Evolutionary conservation across 805 yeast genomes (phyloP).

Genomic region (Candida awuae): DNA sequence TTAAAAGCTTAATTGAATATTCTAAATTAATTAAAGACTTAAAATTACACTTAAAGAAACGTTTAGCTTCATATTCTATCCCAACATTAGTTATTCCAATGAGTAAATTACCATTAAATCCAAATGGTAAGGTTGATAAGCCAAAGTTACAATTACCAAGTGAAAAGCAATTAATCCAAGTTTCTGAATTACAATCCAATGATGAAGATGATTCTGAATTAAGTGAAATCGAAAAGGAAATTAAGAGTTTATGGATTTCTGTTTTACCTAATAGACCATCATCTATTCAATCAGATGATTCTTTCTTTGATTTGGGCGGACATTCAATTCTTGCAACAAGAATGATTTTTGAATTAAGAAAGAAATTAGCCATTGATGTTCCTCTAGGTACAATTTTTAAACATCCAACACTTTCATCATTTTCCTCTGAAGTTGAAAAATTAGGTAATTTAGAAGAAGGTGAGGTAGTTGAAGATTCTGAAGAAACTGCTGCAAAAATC

Average conservation of each 20-base stretch:
- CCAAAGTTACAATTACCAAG: constrained; percentile 96
- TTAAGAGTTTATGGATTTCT: constrained; percentile 77
- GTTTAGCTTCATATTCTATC: constrained; percentile 87
- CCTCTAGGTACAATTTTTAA: constrained; percentile 89
- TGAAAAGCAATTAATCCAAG: constrained; percentile 72
- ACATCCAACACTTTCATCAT: constrained; percentile 73
- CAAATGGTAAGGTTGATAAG: constrained; percentile 97
- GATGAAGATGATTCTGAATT: constrained; percentile 45
- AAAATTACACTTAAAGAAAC: constrained; percentile 72
- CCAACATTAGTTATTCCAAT: constrained; percentile 90
- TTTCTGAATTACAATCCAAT: constrained; percentile 44
- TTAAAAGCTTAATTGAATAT: constrained; percentile 70
- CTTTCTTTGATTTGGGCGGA: constrained; percentile 96
- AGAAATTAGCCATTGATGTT: constrained; percentile 65
- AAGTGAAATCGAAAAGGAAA: constrained; percentile 53
- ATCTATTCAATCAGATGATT: constrained; percentile 65
- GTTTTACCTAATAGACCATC: constrained; percentile 84
- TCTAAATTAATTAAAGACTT: constrained; percentile 72
- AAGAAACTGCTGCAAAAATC: constrained; percentile 22
- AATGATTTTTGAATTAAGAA: constrained; percentile 89
- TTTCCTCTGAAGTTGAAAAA: constrained; percentile 65
- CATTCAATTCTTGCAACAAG: constrained; percentile 95
- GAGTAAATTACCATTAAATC: constrained; percentile 81
- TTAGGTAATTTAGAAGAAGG: constrained; percentile 44
- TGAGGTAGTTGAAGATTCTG: constrained; percentile 30